These are phyloP conservation scores for Colletotrichum lupini DNA, from an alignment of 2,329 filamentous ascomycete genomes.

Conservation along the genomic window DNA sequence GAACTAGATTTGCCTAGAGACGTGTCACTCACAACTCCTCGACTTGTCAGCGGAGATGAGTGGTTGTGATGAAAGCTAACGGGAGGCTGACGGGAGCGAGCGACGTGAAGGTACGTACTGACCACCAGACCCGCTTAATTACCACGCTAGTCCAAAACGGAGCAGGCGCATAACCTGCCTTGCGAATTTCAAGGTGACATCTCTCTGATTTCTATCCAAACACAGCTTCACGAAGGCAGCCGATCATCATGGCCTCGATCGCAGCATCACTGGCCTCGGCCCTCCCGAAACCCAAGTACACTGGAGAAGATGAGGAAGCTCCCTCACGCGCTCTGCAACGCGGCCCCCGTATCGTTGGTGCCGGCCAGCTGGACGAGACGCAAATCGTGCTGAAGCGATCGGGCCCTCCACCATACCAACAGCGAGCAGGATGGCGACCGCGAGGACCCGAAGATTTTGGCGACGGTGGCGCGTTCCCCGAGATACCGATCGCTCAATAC, in stretches of 20 bases:
- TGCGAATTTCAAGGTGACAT: slow-evolving; percentile 35
- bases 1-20: no score
- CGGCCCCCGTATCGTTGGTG: slow-evolving; percentile 84
- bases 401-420: slow-evolving; percentile 88
- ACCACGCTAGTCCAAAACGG: slow-evolving; percentile 9
- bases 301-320: slow-evolving; percentile 86
- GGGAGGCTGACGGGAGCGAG: neutral
- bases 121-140: neutral
- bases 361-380: slow-evolving; percentile 83
- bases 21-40: no score
- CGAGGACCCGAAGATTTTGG: slow-evolving; percentile 91
- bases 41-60: no score
- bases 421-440: slow-evolving; percentile 90
- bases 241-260: slow-evolving; percentile 70
- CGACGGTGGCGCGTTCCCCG: slow-evolving; percentile 95
- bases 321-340: slow-evolving; percentile 77
- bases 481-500: slow-evolving; percentile 93
- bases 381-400: slow-evolving; percentile 86
- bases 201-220: slow-evolving; percentile 19
- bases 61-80: neutral
- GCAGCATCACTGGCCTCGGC: slow-evolving; percentile 80
- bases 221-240: slow-evolving; percentile 31
- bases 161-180: slow-evolving; percentile 32
- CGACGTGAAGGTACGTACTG: slow-evolving; percentile 8
- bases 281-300: slow-evolving; percentile 91